Percentiles rank a stretch among this genome's conserved stretches.
Evolutionary conservation across 306 rosid species (phyloP).

Genomic region (Fagus sylvatica): DNA sequence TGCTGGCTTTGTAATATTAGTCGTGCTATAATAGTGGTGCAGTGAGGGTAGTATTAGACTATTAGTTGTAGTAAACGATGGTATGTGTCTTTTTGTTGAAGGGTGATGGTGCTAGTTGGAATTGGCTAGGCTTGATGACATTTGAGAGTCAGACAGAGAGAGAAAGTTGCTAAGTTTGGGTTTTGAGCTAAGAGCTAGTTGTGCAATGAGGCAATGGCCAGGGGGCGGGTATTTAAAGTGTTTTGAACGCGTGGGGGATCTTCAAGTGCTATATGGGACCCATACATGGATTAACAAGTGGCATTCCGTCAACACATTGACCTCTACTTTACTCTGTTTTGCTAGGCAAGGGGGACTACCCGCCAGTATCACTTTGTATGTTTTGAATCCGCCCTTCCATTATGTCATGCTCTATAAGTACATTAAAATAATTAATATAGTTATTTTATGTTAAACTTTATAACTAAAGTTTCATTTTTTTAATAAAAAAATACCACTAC

Average conservation of each 20-base stretch:
- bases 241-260: neutral
- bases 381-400: too few species aligned
- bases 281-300: constrained; percentile 19
- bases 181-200: neutral
- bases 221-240: neutral
- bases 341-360: neutral
- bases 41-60: neutral
- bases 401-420: too few species aligned
- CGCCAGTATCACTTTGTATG: too few species aligned
- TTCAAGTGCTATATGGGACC: constrained; percentile 27
- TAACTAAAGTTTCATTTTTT: too few species aligned
- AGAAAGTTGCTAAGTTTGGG: neutral
- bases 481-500: too few species aligned
- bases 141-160: neutral
- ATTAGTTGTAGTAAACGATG: neutral
- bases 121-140: neutral
- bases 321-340: neutral
- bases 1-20: neutral
- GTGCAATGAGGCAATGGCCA: neutral
- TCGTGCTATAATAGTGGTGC: neutral
- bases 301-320: constrained; percentile 4
- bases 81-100: neutral
- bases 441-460: too few species aligned
- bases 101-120: too few species aligned
- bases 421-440: too few species aligned